phyloP scores from a whole-genome alignment of 2,329 filamentous ascomycete genomes.

The Colletotrichum simmondsii region DNA sequence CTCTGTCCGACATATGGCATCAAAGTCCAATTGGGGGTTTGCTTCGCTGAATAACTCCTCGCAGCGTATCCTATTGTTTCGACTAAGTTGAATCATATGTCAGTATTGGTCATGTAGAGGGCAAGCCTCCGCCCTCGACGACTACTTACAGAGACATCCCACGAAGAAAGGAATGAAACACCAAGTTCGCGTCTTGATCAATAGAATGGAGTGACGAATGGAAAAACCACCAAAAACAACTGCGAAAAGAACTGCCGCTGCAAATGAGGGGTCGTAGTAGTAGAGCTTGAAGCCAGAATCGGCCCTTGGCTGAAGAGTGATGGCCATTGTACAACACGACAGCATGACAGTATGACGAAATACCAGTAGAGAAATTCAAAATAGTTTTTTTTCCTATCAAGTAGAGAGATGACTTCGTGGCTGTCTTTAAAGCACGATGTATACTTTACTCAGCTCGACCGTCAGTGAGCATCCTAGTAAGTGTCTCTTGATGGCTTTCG shows the following conservation, averaged over 20 bases:
- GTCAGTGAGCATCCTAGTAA: too few species aligned
- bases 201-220: slow-evolving; percentile 49
- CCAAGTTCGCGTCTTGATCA: slow-evolving; percentile 56
- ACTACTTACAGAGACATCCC: slow-evolving; percentile 57
- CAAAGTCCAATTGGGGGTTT: slow-evolving; percentile 51
- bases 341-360: too few species aligned
- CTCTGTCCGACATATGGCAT: slow-evolving; percentile 53
- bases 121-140: not conserved
- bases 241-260: slow-evolving; percentile 54
- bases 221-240: slow-evolving; percentile 53
- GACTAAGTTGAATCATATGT: slow-evolving; percentile 43
- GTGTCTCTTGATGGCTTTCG: too few species aligned
- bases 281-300: slow-evolving; percentile 45
- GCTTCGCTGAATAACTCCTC: slow-evolving; percentile 53
- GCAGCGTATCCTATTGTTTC: slow-evolving; percentile 62
- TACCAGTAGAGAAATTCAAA: too few species aligned
- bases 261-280: slow-evolving; percentile 57
- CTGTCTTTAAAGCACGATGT: too few species aligned
- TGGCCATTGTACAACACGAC: too few species aligned
- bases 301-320: too few species aligned
- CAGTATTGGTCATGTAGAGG: not conserved
- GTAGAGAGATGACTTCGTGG: too few species aligned
- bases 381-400: too few species aligned
- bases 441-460: too few species aligned
- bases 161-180: slow-evolving; percentile 63